Base-by-base conservation (phyloP, 2,329 filamentous ascomycete genomes). In the Ophiocordyceps camponoti-leonardi region DNA sequence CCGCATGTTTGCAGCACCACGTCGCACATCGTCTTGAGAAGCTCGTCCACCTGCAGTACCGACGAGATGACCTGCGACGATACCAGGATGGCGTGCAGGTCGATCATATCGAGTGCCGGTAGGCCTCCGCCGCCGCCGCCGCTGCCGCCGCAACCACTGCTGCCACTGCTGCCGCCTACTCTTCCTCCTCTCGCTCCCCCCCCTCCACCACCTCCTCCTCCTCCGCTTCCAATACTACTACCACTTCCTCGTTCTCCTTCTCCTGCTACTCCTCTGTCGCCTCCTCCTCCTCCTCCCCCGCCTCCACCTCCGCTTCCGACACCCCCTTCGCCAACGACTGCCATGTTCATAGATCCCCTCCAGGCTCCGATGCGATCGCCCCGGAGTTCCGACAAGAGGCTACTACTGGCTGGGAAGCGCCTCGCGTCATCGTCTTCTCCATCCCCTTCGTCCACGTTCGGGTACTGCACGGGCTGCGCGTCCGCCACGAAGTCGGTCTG, bases 61-160 rank as follows among this genome's bases (percentile, higher is more conserved):
- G 83, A 87, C 5, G 83, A 88, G 41, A 90, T 79, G 41, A 88
- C 75, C 56, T 87, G 84, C 11, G 81, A 86, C 3, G 81, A 85
- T 53, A 84, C 79, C 14, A 90, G 67, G 48, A 90, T 88, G 22
- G 81, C 81, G 40, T 84, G 80, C 49, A 88, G 61, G 59, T 88
- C 84, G 56, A 90, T 79, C 79, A 90, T 87, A 62, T 90, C 84
- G 45, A 90, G 71, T 26, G 82, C 79, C 39, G 82, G 81, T 48
- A 87, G 68, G 12, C 80, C 79, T 33, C 68, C 75, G 3, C 73
- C 74, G 19, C 73, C 67, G 50, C 77, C 75, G 6, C 30, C 30
- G 30, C 30, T 11, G 10, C 30, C 30, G 30, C 30, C 30, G 4
- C 30, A 5, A 14, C 30, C 30, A 4, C 30, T 11, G 30, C 5